Evolutionary conservation across 2,329 filamentous ascomycete genomes (phyloP).

Genomic region (Ceratocystis destructans): DNA sequence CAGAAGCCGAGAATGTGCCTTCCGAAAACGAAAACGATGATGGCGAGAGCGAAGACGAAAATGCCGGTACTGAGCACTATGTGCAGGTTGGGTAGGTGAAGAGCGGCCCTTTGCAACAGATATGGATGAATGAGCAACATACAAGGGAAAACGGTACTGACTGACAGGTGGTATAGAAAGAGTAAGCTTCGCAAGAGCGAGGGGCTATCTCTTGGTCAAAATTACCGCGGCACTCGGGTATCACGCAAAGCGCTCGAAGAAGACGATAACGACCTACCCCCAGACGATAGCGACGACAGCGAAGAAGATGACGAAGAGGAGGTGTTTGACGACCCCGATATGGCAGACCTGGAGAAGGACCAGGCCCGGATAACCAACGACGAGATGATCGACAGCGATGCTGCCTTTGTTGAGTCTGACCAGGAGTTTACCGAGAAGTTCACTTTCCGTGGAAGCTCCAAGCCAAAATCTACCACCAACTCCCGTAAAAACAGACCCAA

Average conservation of each 20-base stretch:
- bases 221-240: constrained; percentile 66
- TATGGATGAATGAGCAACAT: not conserved
- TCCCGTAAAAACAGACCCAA: constrained; percentile 31
- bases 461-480: constrained; percentile 29
- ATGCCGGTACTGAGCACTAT: constrained; percentile 74
- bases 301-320: constrained; percentile 36
- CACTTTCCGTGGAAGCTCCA: constrained; percentile 46
- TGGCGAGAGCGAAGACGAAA: constrained; percentile 36
- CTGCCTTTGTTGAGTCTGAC: constrained; percentile 71
- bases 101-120: not conserved
- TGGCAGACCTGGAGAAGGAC: constrained; percentile 40
- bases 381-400: constrained; percentile 50
- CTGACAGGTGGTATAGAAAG: constrained; percentile 38
- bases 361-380: constrained; percentile 34
- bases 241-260: constrained; percentile 53
- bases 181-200: constrained; percentile 69
- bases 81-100: constrained; percentile 51
- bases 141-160: not conserved
- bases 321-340: constrained; percentile 44
- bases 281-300: constrained; percentile 33
- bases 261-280: constrained; percentile 30
- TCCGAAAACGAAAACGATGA: constrained; percentile 41
- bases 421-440: constrained; percentile 69
- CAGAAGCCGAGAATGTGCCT: constrained; percentile 51
- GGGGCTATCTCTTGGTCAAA: constrained; percentile 53